Evolutionary conservation across 345 rosid genomes (phyloP), one percentile per base, ranked within the genome.

Genomic region (Kandelia obovata): DNA sequence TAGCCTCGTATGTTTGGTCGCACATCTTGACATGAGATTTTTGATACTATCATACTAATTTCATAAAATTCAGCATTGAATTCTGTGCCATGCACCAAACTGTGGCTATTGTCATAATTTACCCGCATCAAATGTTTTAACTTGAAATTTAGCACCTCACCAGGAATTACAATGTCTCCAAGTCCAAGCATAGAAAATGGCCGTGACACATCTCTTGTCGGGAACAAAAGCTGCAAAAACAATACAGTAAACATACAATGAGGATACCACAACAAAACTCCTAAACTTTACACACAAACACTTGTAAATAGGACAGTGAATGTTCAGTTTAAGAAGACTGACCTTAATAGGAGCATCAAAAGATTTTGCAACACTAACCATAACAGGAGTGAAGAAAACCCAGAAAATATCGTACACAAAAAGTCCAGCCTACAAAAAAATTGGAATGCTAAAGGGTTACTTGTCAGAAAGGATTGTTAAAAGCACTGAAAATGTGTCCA

Each of bases 271-370:
- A 30, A 53, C 10, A 25, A 28, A 32, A 30, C 63, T 52, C 58
- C 37, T 37, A 27, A 66, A 58, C 30, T 61, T 55, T 27, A 51
- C 19, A 58, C 16, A 26, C 3, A 62, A 37, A 25, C 10, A 25
- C 0, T 35, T 35, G 13, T 17, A 35, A 34, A 32, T 19, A 60
- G 49, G 64, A 35, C 15, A 23, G 43, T 21, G 31, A 51, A 34
- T 61, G 43, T 60, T 53, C 23, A 53, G 60, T 19, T 26, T 43
- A 62, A 28, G 53, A 69, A 57, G 46, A 82, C 97, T 79, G 68
- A 90, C 99, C 99, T 96, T 96, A 59, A 96, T 96, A 6, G 99
- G 98, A 73, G 97, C 99, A 83, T 96, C 98, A 25, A 96, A 96
- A 66, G 99, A 96, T 84, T 90, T 96, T 61, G 98, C 99, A 67